Percentiles rank a stretch among this genome's conserved stretches.
phyloP scores from a whole-genome alignment of 805 yeast genomes.

The Grigorovia jiainica region DNA sequence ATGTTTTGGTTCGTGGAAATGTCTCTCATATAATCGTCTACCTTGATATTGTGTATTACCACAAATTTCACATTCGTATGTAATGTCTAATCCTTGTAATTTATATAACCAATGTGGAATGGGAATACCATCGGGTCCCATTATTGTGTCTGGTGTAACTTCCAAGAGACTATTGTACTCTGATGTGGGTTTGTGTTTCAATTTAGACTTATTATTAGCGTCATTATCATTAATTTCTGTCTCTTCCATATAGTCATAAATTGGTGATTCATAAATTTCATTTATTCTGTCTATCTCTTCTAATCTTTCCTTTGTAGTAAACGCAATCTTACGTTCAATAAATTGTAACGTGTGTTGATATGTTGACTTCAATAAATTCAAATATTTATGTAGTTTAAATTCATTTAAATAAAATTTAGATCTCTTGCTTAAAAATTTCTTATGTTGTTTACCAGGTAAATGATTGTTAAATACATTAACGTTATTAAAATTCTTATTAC shows the following conservation, averaged over 20 bases:
- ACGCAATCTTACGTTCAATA: conserved; percentile 52
- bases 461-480: conserved; percentile 60
- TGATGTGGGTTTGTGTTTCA: conserved; percentile 9
- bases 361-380: conserved; percentile 31
- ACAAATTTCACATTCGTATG: conserved; percentile 77
- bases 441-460: conserved; percentile 65
- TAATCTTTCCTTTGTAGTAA: conserved; percentile 61
- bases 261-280: conserved; percentile 27
- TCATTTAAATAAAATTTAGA: conserved; percentile 29
- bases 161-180: background rate
- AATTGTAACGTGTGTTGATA: conserved; percentile 47
- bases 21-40: conserved; percentile 57
- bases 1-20: conserved; percentile 67
- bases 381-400: conserved; percentile 31
- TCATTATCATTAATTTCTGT: conserved; percentile 22
- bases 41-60: conserved; percentile 70
- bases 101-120: conserved; percentile 92
- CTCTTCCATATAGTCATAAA: conserved; percentile 32
- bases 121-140: conserved; percentile 85
- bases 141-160: conserved; percentile 44
- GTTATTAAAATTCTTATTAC: conserved; percentile 56
- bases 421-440: conserved; percentile 34
- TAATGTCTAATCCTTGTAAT: conserved; percentile 70
- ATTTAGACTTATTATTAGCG: conserved; percentile 15
- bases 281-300: conserved; percentile 41